A percentile compares a stretch with the other conserved stretches of the same genome.
phyloP scores from a whole-genome alignment of 805 yeast genomes.

The Teunomyces funiuensis region DNA sequence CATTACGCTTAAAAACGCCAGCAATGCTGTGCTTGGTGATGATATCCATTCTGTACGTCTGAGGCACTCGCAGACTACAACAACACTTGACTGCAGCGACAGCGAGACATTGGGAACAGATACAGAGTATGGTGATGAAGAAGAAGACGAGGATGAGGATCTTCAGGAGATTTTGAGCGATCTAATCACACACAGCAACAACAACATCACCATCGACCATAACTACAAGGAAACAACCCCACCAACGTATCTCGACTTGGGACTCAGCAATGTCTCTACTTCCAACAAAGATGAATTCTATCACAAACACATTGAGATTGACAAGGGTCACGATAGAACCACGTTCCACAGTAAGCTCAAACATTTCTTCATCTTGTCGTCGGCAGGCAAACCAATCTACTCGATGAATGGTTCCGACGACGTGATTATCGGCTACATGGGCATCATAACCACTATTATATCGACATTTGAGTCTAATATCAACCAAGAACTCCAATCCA shows the following conservation, averaged over 20 bases:
- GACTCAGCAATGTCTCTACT: not conserved
- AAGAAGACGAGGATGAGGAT: conserved; percentile 22
- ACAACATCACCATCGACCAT: conserved; percentile 2
- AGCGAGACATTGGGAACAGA: conserved; percentile 9
- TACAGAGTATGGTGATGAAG: conserved; percentile 8
- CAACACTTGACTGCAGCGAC: conserved; percentile 6
- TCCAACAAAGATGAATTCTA: conserved; percentile 14
- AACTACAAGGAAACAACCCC: not conserved
- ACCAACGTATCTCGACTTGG: not conserved
- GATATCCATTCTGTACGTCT: not conserved
- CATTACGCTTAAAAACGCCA: conserved; percentile 18
- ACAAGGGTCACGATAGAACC: conserved; percentile 13
- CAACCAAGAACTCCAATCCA: conserved; percentile 44
- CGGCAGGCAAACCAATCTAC: conserved; percentile 88
- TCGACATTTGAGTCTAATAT: conserved; percentile 58
- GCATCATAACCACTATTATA: conserved; percentile 76
- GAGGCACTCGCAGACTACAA: conserved; percentile 4
- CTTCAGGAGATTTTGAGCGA: conserved; percentile 23
- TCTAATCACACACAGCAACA: conserved; percentile 15
- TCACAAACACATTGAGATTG: conserved; percentile 15
- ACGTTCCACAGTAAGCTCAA: conserved; percentile 44
- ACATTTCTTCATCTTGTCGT: conserved; percentile 75
- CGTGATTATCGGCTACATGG: conserved; percentile 67
- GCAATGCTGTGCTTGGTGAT: conserved; percentile 6
- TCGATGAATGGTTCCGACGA: conserved; percentile 74